Evolutionary conservation across 192 early-diverging fungal species (phyloP), one percentile per base, ranked within the genome.

Genomic region (Coemansia sp.): DNA sequence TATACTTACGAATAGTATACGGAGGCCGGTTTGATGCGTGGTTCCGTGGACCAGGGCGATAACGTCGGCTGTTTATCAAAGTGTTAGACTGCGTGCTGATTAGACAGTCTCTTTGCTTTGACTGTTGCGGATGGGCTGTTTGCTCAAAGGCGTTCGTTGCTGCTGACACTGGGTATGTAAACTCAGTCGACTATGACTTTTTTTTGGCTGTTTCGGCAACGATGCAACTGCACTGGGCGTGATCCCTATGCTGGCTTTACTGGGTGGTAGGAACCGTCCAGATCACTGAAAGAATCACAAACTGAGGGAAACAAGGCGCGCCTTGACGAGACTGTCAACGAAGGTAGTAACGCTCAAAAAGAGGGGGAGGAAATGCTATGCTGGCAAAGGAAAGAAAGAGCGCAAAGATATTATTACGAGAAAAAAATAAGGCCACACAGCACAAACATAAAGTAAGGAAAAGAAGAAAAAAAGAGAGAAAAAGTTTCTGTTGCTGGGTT

Each of bases 401-500:
- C 6, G 19, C 5, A 32, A 48, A 32, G 32, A 62, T 25, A 20
- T 8, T 25, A 25, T 25, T 25, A 48, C n/a, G 49, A 25, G 49
- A 52, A 52, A 52, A 52, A 52, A 13, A 20, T 11, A 52, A 52
- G 23, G 13, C 49, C 49, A 52, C 49, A 52, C 49, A 52, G 49
- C 22, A 29, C 49, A 62, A 48, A 19, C n/a, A 48, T n/a, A 62
- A 32, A 14, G 49, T 3, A 62, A 8, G 49, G 17, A 48, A 32
- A 62, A 62, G 46, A n/a, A 34, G 29, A 25, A 22, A 23, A 9
- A 42, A 60, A 43, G 10, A 60, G 20, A 60, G 34, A 60, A 62
- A 25, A 14, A 22, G 49, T 25, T 52, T 52, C 17, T 20, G 15
- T 0, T 52, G 22, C 20, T 52, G 20, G 9, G 22, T 1, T 8